Percentiles rank a stretch among this genome's conserved stretches.
phyloP scores from a whole-genome alignment of 352 stramenopile species.

The Globisporangium polare region DNA sequence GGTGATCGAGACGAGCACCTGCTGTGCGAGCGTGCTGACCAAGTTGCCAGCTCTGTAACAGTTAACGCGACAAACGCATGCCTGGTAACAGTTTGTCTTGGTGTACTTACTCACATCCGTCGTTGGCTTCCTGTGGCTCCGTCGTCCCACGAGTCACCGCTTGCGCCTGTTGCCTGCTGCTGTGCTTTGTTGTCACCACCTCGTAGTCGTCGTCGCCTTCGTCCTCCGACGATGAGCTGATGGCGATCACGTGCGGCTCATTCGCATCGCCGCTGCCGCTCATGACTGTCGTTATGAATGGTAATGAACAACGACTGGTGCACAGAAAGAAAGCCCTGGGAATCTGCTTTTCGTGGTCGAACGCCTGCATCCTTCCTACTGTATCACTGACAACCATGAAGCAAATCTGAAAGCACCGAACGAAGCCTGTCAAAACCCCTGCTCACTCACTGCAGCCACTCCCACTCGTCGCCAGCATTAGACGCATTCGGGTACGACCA shows the following conservation, averaged over 20 bases:
- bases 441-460: slow-evolving; percentile 38
- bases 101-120: no score
- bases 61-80: not conserved
- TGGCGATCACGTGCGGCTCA: no score
- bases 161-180: no score
- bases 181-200: no score
- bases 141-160: no score
- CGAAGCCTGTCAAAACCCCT: no score
- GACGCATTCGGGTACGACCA: slow-evolving; percentile 44
- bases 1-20: slow-evolving; percentile 78
- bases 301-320: not conserved
- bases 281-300: not conserved
- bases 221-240: no score
- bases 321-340: not conserved
- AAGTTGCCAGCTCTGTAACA: slow-evolving; percentile 21
- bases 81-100: no score
- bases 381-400: not conserved
- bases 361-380: not conserved
- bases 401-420: not conserved
- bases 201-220: no score
- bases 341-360: not conserved
- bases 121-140: no score
- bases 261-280: no score
- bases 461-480: slow-evolving; percentile 38
- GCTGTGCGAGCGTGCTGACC: slow-evolving; percentile 73